phyloP scores from a whole-genome alignment of 768 basidiomycete genomes.

The Suillus sp. region DNA sequence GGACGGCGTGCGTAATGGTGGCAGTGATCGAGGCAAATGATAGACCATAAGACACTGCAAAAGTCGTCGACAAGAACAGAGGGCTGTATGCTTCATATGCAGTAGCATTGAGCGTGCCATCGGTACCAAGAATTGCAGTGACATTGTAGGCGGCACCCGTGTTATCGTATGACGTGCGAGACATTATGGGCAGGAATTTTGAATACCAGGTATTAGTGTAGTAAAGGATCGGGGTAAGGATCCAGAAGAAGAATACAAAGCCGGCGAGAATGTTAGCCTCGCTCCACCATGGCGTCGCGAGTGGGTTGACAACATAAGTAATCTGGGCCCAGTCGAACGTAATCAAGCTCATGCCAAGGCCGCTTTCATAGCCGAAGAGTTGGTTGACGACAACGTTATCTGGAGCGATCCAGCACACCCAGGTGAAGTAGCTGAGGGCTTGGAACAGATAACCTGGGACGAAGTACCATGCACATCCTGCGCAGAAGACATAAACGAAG shows the following conservation, averaged over 20 bases:
- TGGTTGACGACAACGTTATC: constrained; percentile 38
- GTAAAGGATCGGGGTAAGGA: constrained; percentile 29
- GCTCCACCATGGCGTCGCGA: constrained; percentile 38
- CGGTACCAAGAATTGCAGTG: constrained; percentile 37
- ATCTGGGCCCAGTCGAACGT: constrained; percentile 57
- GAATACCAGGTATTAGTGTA: constrained; percentile 42
- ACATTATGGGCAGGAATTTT: constrained; percentile 42
- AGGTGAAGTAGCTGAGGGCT: constrained; percentile 21
- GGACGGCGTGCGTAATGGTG: constrained; percentile 42
- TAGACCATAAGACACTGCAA: constrained; percentile 53
- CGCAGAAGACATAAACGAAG: constrained; percentile 21
- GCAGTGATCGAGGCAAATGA: constrained; percentile 47
- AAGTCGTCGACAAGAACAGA: constrained; percentile 49
- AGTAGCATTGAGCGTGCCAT: constrained; percentile 34
- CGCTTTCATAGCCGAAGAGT: constrained; percentile 34
- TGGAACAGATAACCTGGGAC: constrained; percentile 40
- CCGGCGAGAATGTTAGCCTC: constrained; percentile 43
- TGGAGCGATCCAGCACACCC: constrained; percentile 55
- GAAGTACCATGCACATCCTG: constrained; percentile 27
- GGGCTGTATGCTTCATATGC: constrained; percentile 42
- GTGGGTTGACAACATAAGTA: constrained; percentile 51
- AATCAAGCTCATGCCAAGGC: constrained; percentile 38
- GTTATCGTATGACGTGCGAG: constrained; percentile 45
- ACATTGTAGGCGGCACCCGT: constrained; percentile 45
- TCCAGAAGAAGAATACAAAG: constrained; percentile 40